These are phyloP conservation scores for Aspergillus alliaceus DNA, from an alignment of 2,329 filamentous ascomycete genomes.

Conservation along the genomic window DNA sequence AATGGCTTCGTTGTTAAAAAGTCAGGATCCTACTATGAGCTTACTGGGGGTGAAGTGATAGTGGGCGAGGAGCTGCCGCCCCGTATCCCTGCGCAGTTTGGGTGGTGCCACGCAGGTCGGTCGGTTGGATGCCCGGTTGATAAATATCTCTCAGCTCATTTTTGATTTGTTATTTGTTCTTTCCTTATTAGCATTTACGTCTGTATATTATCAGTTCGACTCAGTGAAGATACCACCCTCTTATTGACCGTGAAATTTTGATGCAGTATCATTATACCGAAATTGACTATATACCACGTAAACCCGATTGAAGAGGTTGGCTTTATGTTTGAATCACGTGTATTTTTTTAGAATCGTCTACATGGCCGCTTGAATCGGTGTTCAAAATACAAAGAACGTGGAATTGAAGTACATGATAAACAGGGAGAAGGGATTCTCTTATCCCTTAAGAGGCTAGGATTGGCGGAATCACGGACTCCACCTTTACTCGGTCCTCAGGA, in stretches of 20 bases:
- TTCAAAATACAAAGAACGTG: slow-evolving; percentile 17
- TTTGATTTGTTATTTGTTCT: neutral
- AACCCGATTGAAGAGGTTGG: neutral
- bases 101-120: neutral
- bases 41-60: neutral
- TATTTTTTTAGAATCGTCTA: slow-evolving; percentile 14
- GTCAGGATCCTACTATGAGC: neutral
- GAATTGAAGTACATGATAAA: slow-evolving; percentile 13
- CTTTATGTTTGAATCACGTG: neutral
- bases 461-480: slow-evolving; percentile 1
- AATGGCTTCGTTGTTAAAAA: neutral
- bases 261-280: neutral
- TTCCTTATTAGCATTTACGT: neutral
- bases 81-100: neutral
- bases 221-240: slow-evolving; percentile 7
- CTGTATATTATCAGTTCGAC: slow-evolving; percentile 8
- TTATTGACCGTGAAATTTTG: neutral
- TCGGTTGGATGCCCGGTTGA: neutral
- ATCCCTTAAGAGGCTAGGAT: slow-evolving; percentile 7
- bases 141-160: neutral
- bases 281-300: neutral
- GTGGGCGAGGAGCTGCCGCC: neutral
- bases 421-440: neutral
- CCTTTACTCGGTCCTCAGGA: slow-evolving; percentile 45
- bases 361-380: neutral